Evolutionary conservation across 176 grass and related monocot species (phyloP), one percentile per base, ranked within the genome.

Genomic region (Carex littledalei): DNA sequence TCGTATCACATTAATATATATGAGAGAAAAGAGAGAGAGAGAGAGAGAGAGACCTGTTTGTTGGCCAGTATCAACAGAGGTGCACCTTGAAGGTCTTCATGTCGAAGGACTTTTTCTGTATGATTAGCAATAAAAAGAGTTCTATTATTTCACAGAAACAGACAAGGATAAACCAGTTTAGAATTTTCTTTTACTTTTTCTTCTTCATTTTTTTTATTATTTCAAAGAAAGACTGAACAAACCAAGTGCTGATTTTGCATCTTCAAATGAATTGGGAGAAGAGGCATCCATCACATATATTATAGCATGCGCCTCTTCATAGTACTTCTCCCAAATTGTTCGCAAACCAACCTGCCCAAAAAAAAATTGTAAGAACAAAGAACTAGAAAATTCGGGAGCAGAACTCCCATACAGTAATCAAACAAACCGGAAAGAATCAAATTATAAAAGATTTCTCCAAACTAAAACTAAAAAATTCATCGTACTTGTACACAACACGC

Each of bases 271-370:
- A 47, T 87, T 88, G 29, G 91, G 87, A 92, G 93, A 86, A 82
- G 91, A 82, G 81, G 97, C 92, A 71, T 99, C 93, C 2, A 96
- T 92, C 60, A 99, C 88, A 91, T 94, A 99, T 60, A 99, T 92
- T 88, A 99, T 85, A 87, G 97, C 93, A 92, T 99, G 91, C 4
- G 97, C 90, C 82, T 99, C 97, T 20, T 99, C 93, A 82, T 92
- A 99, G 88, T 99, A 99, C 91, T 99, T 99, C 88, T 99, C 93
- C 97, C 97, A 99, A 84, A 99, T 99, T 84, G 97, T 94, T 74
- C 93, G 90, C 53, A 96, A 80, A 78, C 93, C 93, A 90, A 84
- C 85, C 97, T 99, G 74, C 69, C 64, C 73, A 59, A 56, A 26
- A 1, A 2, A 39, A 52, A 70, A 81, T 18, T 10, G 52, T 77